Conservation (phyloP, 1,284 basidiomycete species). For the Inonotus obliquus region DNA sequence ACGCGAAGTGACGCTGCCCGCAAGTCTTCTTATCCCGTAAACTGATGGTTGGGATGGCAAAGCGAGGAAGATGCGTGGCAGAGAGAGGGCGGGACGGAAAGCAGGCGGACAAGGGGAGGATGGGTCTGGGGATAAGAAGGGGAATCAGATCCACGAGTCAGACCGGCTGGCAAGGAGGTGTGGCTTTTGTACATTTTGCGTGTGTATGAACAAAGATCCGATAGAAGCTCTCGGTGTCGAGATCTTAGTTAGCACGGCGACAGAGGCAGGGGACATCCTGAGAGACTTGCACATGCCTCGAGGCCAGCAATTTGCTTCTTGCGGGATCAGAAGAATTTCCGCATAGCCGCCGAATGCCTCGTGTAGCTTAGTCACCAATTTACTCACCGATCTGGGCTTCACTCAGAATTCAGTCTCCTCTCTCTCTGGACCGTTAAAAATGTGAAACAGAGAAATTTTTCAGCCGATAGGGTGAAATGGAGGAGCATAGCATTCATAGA, state of each 20-base stretch:
- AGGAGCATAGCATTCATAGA: background rate
- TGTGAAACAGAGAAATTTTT: background rate
- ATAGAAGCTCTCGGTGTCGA: background rate
- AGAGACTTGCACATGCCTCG: constrained; percentile 12
- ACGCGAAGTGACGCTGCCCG: background rate
- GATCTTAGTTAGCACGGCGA: background rate
- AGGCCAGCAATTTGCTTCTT: constrained; percentile 8
- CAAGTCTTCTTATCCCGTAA: background rate
- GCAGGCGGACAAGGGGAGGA: background rate
- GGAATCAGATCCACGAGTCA: background rate
- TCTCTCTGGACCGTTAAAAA: background rate
- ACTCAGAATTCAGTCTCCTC: background rate
- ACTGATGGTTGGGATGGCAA: constrained; percentile 1
- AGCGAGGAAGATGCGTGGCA: background rate
- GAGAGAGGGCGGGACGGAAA: background rate
- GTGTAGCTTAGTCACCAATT: constrained; percentile 9
- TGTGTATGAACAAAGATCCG: constrained; percentile 10
- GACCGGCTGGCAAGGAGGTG: background rate
- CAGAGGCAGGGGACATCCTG: background rate
- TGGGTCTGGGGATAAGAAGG: background rate
- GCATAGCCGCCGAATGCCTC: constrained; percentile 1
- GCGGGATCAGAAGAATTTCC: background rate
- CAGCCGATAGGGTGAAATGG: background rate
- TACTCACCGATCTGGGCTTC: background rate
- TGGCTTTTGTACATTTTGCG: constrained; percentile 10